Evolutionary conservation across 306 rosid species (phyloP).

Genomic region (Carpinus fangiana): DNA sequence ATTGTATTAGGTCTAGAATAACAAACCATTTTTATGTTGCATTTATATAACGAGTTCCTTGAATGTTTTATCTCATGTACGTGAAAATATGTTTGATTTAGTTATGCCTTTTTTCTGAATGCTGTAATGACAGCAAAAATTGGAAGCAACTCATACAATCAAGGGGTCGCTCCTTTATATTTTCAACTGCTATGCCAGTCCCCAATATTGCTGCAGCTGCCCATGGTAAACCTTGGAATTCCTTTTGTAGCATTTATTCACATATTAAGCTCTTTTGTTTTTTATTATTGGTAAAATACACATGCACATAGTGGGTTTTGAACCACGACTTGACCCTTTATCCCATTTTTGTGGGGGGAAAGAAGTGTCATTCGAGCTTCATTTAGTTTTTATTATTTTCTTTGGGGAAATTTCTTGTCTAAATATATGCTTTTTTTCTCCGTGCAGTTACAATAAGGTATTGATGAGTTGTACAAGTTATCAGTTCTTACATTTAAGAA

Average conservation of each 20-base stretch:
- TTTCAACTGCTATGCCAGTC: constrained; percentile 78
- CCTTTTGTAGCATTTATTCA: constrained; percentile 17
- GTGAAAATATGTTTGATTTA: not conserved
- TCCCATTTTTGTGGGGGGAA: not conserved
- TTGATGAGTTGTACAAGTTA: no score
- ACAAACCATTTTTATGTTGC: not conserved
- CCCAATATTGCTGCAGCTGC: constrained; percentile 90
- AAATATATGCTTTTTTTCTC: no score
- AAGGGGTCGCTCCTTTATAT: constrained; percentile 92
- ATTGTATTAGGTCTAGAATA: not conserved
- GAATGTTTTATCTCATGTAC: constrained; percentile 1
- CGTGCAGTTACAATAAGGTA: no score
- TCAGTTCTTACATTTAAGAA: no score
- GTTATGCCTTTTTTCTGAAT: constrained; percentile 26
- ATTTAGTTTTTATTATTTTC: no score
- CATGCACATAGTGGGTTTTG: not conserved
- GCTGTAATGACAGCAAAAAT: constrained; percentile 56
- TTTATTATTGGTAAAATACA: not conserved
- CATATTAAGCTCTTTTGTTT: not conserved
- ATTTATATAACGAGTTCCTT: constrained; percentile 1
- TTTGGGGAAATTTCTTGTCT: no score
- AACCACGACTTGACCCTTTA: not conserved
- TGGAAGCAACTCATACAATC: constrained; percentile 93
- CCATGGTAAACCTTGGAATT: constrained; percentile 50
- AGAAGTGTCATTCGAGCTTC: not conserved